These are phyloP conservation scores for Microcyclosporella mali DNA, from an alignment of 2,329 filamentous ascomycete genomes.

Conservation along the genomic window DNA sequence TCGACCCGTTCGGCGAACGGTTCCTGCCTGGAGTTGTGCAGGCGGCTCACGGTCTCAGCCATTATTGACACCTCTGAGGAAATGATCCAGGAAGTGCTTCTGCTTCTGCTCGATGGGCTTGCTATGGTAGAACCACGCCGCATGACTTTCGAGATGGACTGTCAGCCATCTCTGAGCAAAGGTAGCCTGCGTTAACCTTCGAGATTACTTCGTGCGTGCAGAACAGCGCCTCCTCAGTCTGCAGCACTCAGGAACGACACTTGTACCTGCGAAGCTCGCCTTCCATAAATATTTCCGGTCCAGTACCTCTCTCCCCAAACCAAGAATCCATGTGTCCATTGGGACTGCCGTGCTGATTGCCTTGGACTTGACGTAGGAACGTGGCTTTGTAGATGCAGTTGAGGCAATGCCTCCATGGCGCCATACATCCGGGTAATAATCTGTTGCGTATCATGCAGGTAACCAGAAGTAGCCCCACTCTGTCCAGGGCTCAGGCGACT, in stretches of 20 bases:
- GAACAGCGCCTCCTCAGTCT: neutral
- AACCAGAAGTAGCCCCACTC: neutral
- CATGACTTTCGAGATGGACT: neutral
- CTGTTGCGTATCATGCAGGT: too few relatives aligned
- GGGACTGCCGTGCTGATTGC: too few relatives aligned
- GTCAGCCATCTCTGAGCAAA: neutral
- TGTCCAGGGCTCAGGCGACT: neutral
- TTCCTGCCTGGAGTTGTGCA: neutral
- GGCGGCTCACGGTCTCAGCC: neutral
- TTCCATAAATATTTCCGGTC: too few relatives aligned
- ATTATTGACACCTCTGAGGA: neutral
- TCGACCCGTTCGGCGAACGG: neutral
- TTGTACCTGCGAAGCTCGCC: too few relatives aligned
- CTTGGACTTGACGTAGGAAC: too few relatives aligned
- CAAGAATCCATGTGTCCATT: too few relatives aligned
- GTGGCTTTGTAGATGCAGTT: neutral
- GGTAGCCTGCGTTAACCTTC: neutral
- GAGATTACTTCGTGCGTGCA: neutral
- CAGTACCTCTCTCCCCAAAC: too few relatives aligned
- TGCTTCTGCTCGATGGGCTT: neutral
- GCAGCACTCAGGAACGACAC: neutral
- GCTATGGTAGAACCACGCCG: neutral
- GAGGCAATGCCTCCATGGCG: neutral
- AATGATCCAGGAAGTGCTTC: neutral
- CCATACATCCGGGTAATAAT: constrained; percentile 1